Conservation (phyloP, 805 yeast species). For the Crinitomyces ghanaensis region DNA sequence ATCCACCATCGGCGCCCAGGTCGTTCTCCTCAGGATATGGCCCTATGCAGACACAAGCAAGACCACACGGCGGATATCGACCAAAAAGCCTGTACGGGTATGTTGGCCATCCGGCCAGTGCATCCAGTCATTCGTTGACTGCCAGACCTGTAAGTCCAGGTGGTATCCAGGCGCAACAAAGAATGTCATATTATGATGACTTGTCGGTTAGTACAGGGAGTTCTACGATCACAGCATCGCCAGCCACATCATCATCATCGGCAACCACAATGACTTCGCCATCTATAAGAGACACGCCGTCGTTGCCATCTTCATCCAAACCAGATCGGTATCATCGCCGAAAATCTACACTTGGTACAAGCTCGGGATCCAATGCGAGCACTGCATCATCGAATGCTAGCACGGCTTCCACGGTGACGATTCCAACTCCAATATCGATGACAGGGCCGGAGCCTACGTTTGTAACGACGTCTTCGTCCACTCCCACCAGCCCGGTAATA, state of each 20-base stretch:
- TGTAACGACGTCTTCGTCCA: background rate
- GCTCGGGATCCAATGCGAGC: background rate
- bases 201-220: too few relatives aligned
- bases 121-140: constrained; percentile 5
- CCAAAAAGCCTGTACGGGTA: constrained; percentile 7
- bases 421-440: background rate
- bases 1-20: constrained; percentile 2
- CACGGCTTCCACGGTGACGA: too few relatives aligned
- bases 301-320: too few relatives aligned
- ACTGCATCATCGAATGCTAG: background rate
- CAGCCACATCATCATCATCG: background rate
- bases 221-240: background rate
- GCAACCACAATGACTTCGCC: background rate
- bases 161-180: too few relatives aligned
- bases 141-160: background rate
- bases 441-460: background rate
- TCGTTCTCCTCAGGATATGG: too few relatives aligned
- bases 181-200: too few relatives aligned
- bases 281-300: background rate
- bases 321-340: constrained; percentile 18
- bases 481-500: background rate
- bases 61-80: too few relatives aligned
- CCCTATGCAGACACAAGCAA: too few relatives aligned
- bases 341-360: constrained; percentile 5
- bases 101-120: constrained; percentile 5